Conservation (phyloP, 176 grass and related monocot species). For the Olyra latifolia region DNA sequence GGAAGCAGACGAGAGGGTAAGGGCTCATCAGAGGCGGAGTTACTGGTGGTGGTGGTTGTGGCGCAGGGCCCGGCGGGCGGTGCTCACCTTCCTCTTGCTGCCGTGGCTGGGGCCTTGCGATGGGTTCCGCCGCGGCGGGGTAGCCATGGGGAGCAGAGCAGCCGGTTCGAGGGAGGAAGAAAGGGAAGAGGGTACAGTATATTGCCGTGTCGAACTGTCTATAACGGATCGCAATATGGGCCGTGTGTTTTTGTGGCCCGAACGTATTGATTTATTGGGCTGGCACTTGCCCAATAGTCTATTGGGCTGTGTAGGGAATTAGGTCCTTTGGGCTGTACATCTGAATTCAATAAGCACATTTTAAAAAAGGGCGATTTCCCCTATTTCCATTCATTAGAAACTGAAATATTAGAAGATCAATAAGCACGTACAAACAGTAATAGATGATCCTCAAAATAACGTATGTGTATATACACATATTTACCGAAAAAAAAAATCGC, state of each 20-base stretch:
- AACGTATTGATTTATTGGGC: background rate
- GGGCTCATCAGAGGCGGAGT: background rate
- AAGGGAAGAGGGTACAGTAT: background rate
- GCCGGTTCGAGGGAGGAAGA: background rate
- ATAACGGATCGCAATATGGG: background rate
- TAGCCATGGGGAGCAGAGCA: constrained; percentile 32
- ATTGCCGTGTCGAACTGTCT: background rate
- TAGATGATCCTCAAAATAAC: too few relatives aligned
- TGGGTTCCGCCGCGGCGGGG: constrained; percentile 47
- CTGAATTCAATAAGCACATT: too few relatives aligned
- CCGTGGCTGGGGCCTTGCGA: constrained; percentile 15
- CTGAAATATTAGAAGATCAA: too few relatives aligned
- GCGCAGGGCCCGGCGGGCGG: background rate
- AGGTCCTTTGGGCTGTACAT: background rate
- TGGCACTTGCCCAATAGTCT: background rate
- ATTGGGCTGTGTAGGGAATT: background rate
- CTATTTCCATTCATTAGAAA: too few relatives aligned
- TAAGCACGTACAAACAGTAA: too few relatives aligned
- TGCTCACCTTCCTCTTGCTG: constrained; percentile 37
- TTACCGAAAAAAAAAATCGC: too few relatives aligned
- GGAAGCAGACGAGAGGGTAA: background rate
- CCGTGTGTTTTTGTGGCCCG: background rate
- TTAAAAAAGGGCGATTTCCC: too few relatives aligned
- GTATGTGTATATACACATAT: too few relatives aligned
- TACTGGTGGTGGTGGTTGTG: background rate